These are phyloP conservation scores for Kwoniella dejecticola DNA, from an alignment of 768 basidiomycete genomes.

Conservation along the genomic window DNA sequence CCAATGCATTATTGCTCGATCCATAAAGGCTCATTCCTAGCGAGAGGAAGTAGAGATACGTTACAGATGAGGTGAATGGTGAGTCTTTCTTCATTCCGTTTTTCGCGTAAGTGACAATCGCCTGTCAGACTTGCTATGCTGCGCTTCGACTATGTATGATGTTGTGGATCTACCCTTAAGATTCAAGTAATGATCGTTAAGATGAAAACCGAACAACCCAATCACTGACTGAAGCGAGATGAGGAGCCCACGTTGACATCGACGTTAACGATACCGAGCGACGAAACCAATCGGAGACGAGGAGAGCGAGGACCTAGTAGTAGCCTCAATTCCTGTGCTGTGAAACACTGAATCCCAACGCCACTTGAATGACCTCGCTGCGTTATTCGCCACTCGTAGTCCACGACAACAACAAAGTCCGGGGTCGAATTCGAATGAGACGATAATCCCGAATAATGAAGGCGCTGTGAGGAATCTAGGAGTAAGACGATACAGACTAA, in stretches of 20 bases:
- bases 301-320: too few relatives aligned
- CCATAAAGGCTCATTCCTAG: constrained; percentile 19
- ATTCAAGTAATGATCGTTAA: constrained; percentile 20
- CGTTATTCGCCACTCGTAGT: constrained; percentile 20
- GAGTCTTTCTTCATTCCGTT: background rate
- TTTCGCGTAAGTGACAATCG: background rate
- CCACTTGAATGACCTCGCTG: constrained; percentile 36
- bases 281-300: background rate
- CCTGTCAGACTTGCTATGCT: constrained; percentile 1
- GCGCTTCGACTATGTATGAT: constrained; percentile 4
- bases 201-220: constrained; percentile 2
- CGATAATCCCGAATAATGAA: constrained; percentile 16
- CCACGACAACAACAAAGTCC: constrained; percentile 18
- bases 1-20: constrained; percentile 5
- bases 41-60: constrained; percentile 9
- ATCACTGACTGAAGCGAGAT: background rate
- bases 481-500: constrained; percentile 23
- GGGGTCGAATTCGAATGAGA: constrained; percentile 12
- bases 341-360: constrained; percentile 31
- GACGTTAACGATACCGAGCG: background rate
- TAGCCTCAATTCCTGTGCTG: background rate
- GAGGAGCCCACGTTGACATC: too few relatives aligned
- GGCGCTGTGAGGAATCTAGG: constrained; percentile 1
- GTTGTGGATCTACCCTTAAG: constrained; percentile 13
- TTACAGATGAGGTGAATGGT: constrained; percentile 8